Evolutionary conservation across 306 rosid species (phyloP), one percentile per base, ranked within the genome.

Genomic region (Lablab purpureus): DNA sequence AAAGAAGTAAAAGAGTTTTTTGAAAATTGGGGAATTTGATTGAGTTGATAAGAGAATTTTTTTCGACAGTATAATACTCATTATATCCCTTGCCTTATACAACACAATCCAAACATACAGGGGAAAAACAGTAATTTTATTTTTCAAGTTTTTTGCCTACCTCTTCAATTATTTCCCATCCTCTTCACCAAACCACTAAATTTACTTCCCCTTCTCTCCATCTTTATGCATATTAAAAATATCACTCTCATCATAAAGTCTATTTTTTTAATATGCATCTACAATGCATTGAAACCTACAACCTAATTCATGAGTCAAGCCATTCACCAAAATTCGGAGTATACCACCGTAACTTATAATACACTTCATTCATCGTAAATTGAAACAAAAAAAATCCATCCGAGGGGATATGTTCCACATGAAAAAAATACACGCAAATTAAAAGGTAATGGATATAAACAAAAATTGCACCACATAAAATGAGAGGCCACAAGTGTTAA

Each of bases 311-410:
- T 32, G 13, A 19, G 19, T 30, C 45, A 72, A 6, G 37, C 32
- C 65, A 10, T 34, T 15, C 76, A 32, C 65, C 30, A 28, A 34
- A n/a, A 32, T 52, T 34, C 32, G 76, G 12, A 21, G 64, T 28
- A 11, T 47, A 30, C 25, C 59, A 19, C 62, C 14, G 27, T 34
- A 27, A 8, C 37, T 12, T 25, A 51, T 10, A 18, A 14, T 6
- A 30, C 17, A 10, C n/a, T n/a, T n/a, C n/a, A n/a, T n/a, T 49
- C 52, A 23, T 45, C 45, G 12, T 45, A 45, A 1, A 17, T 43
- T 46, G 37, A 46, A 6, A 45, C 18, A 45, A 66, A 66, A 65
- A 65, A 66, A 19, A 13, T 68, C 23, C 73, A 41, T 45, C 15
- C 2, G 4, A 21, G 21, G 12, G 32, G 12, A 68, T 46, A 68